phyloP scores from a whole-genome alignment of 805 yeast genomes.

The Candida nanaspora region DNA sequence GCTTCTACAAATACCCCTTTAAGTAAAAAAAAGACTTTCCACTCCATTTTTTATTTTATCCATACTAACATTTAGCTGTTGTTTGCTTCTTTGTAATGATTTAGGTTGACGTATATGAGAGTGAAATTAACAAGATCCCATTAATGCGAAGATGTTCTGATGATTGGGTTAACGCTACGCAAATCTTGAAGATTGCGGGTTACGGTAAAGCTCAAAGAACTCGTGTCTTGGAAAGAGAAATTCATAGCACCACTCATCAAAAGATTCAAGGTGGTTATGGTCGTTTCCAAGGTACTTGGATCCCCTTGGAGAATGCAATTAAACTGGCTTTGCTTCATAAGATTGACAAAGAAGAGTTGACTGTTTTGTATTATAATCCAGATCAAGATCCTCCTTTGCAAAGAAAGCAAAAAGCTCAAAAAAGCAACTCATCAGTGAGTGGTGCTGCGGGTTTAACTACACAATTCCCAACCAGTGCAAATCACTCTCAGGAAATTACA shows the following conservation, averaged over 20 bases:
- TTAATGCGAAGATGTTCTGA: conserved; percentile 87
- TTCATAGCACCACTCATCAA: conserved; percentile 58
- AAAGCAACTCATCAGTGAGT: neutral
- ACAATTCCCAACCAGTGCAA: conserved; percentile 2
- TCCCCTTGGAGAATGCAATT: conserved; percentile 61
- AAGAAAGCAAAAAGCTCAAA: conserved; percentile 27
- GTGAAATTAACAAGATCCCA: conserved; percentile 63
- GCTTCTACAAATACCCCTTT: neutral
- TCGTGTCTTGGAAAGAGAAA: conserved; percentile 67
- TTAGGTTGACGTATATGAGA: conserved; percentile 46
- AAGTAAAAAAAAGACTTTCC: neutral
- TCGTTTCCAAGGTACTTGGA: conserved; percentile 82
- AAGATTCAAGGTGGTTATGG: conserved; percentile 86
- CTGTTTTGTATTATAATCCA: conserved; percentile 48
- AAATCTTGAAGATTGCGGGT: conserved; percentile 69
- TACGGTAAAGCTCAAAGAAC: conserved; percentile 77
- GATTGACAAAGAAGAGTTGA: conserved; percentile 42
- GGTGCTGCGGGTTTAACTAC: neutral
- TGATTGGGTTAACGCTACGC: conserved; percentile 91
- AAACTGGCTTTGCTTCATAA: conserved; percentile 46
- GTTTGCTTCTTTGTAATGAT: neutral
- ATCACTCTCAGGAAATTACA: too few species aligned
- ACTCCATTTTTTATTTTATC: neutral
- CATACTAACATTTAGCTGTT: neutral
- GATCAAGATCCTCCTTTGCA: conserved; percentile 38